Evolutionary conservation across 352 stramenopile species (phyloP), one percentile per base, ranked within the genome.

Genomic region (Globisporangium cederbergense): DNA sequence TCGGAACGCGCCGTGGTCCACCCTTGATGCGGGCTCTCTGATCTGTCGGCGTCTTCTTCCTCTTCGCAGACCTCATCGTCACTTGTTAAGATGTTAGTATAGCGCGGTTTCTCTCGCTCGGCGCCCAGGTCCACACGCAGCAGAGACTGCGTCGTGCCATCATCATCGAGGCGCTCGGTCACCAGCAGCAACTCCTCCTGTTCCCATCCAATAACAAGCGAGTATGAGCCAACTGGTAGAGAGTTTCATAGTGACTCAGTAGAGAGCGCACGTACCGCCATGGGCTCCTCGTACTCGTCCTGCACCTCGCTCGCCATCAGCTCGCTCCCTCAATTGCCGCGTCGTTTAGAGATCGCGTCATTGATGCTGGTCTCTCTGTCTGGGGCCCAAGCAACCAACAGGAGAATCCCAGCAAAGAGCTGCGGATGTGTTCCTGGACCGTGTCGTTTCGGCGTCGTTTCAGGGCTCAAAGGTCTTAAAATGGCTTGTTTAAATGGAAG

Each of bases 201-300:
- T n/a, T 40, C 16, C 36, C 14, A 60, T 28, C 6, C 32, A 43
- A 43, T 6, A 34, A 60, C 16, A 59, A 20, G 16, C 32, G 25
- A 28, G 25, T 28, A 28, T 47, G 42, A 45, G 13, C 38, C 11
- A 43, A 45, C 40, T n/a, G 40, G 18, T n/a, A n/a, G 40, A 4
- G 10, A n/a, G 40, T 14, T 60, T 28, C n/a, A 20, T 11, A 22
- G 25, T 13, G 5, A n/a, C 13, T 22, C 49, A 22, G 4, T 2
- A 20, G 14, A 9, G 4, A 11, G 9, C 2, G 49, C 5, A 54
- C 51, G 18, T n/a, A 36, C 50, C 20, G 14, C 34, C 8, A 30
- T 50, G 1, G 43, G 60, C 3, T 69, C 50, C 7, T 80, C 74
- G 52, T 71, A 68, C 22, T 78, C 68, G 60, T 61, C 52, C 5